phyloP scores from a whole-genome alignment of 2,329 filamentous ascomycete genomes.

The Orbilia javanica region DNA sequence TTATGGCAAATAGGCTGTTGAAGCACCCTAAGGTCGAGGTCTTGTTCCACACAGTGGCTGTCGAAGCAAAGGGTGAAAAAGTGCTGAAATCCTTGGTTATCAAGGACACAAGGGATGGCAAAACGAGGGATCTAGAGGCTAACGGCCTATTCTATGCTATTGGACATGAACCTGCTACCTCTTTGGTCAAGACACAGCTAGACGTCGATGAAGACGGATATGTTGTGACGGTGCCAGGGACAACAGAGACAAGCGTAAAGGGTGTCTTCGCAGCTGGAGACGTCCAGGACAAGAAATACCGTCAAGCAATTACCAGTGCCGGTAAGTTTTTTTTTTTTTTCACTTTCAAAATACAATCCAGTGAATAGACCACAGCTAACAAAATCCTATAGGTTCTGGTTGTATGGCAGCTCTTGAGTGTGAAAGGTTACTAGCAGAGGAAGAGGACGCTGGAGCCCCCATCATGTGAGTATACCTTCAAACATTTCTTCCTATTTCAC shows the following conservation, averaged over 20 bases:
- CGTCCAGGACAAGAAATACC: constrained; percentile 98
- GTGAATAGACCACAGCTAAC: constrained; percentile 12
- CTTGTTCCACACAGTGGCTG: constrained; percentile 83
- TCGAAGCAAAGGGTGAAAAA: constrained; percentile 86
- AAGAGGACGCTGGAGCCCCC: constrained; percentile 63
- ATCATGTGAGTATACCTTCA: constrained; percentile 34
- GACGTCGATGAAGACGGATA: constrained; percentile 92
- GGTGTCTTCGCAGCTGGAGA: constrained; percentile 97
- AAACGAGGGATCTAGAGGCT: constrained; percentile 85
- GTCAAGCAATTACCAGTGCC: constrained; percentile 97
- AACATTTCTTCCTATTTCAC: not conserved
- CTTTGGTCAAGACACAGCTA: constrained; percentile 90
- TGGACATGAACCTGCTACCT: constrained; percentile 92
- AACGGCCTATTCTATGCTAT: constrained; percentile 98
- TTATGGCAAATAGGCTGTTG: constrained; percentile 88
- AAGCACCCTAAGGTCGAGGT: constrained; percentile 91
- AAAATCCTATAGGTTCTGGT: constrained; percentile 76
- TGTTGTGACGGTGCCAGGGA: constrained; percentile 87
- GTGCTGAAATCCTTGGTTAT: constrained; percentile 90
- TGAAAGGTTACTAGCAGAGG: constrained; percentile 88
- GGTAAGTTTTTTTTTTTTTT: constrained; percentile 74
- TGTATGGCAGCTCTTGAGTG: constrained; percentile 96
- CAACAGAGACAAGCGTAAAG: constrained; percentile 85
- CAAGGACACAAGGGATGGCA: constrained; percentile 80
- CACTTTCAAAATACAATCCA: not conserved